Base-by-base conservation (phyloP, 495 filamentous ascomycete species). In the Bathelium albidoporum region DNA sequence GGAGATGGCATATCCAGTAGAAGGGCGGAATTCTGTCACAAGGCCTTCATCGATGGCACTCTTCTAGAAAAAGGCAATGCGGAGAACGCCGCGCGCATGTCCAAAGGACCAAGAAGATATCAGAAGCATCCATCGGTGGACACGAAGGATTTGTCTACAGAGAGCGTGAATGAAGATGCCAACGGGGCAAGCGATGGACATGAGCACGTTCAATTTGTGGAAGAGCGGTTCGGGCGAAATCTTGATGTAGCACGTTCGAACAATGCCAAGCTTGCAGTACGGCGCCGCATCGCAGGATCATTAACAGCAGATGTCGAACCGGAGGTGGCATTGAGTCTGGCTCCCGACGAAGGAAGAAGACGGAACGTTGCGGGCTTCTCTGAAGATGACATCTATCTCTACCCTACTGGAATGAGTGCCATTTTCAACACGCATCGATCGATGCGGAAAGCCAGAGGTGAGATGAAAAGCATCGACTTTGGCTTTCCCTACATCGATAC, bases 401-500 rank as follows among this genome's bases (percentile, higher is more conserved):
- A 88, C 67, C 89, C 95, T 1, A 86, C 82, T 53, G 94, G 94
- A 28, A 98, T 98, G 92, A 96, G 86, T 70, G 84, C 94, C 39
- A 97, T 98, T 24, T 98, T 91, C 75, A 89, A 90, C 65, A 80
- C 87, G 0, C 94, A 97, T 73, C 86, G 87, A 60, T 81, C 80
- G 32, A 73, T 96, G 22, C 73, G 95, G 64, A 76, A 75, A 62
- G 78, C 81, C 2, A 80, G 84, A 49, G 84, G 83, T 12, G 74
- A 69, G 28, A 70, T 79, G 64, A 88, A 88, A 73, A 90, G 87
- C 68, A 80, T 92, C 66, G 85, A 83, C 65, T 90, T 83, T 71
- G 89, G 87, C 4, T 98, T 97, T 67, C 91, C 94, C 2, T 98
- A 98, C 66, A 88, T 95, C 49, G 95, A 97, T 74, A 97, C 95